Base-by-base conservation (phyloP, 805 yeast species). In the Millerozyma acaciae region DNA sequence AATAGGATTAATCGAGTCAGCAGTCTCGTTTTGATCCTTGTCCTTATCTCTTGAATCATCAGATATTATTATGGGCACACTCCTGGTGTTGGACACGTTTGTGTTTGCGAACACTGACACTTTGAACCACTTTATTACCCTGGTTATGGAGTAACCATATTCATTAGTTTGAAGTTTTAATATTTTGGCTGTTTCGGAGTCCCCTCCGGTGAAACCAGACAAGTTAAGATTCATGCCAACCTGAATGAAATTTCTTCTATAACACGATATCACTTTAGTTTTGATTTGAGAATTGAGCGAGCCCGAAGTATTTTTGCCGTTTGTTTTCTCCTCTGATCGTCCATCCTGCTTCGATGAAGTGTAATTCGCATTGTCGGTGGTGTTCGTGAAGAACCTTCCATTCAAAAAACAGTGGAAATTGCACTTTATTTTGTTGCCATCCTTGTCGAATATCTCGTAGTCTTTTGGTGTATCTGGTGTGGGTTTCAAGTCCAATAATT, bases 231-330 rank as follows among this genome's bases (percentile, higher is more conserved):
- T 56, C 24, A 60, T 33, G 7, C 57, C 43, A 5, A 65, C 39
- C 38, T 60, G 67, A 29, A 68, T 64, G 43, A 50, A 65, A 41
- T 69, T 69, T 35, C 75, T 44, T 38, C 75, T 47, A 45, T 69
- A 69, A 41, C 74, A 68, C 8, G 70, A 60, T 16, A 68, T 57
- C n/a, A 65, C 68, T 33, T 48, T 56, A 15, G 19, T 15, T 10
- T 27, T 17, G n/a, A 16, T 10, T 10, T 9, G 23, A 4, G 14
- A 18, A 13, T 17, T 6, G 9, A 13, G 16, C 10, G 30, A 31
- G 8, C 23, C 12, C 10, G 17, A 13, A 5, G 25, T 34, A 16
- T 21, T 19, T 6, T 32, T 24, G 6, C 12, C 21, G 4, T 16
- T 23, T n/a, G n/a, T n/a, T n/a, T n/a, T 7, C n/a, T n/a, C n/a